A percentile compares a stretch with the other conserved stretches of the same genome.
phyloP scores from a whole-genome alignment of 495 filamentous ascomycete species.

The Xylaria acuta region DNA sequence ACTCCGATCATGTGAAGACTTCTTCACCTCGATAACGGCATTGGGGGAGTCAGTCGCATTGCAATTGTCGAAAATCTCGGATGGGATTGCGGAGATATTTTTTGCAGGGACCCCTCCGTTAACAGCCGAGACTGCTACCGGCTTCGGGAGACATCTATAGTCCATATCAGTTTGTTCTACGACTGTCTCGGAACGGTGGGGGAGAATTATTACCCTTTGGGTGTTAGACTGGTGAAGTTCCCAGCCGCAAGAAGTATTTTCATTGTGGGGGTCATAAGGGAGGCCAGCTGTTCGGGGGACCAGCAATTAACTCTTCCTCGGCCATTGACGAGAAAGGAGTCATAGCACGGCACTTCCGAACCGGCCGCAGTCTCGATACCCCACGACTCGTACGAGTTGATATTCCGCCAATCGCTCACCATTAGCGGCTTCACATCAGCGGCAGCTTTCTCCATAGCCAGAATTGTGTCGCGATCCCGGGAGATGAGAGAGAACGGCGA shows the following conservation, averaged over 20 bases:
- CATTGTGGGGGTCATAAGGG: slow-evolving; percentile 34
- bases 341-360: slow-evolving; percentile 52
- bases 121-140: neutral
- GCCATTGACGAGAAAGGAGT: slow-evolving; percentile 61
- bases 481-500: slow-evolving; percentile 57
- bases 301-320: slow-evolving; percentile 59
- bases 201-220: slow-evolving; percentile 13
- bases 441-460: slow-evolving; percentile 55
- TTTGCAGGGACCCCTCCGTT: neutral
- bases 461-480: slow-evolving; percentile 43
- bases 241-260: neutral
- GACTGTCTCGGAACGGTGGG: neutral
- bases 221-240: neutral
- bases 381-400: slow-evolving; percentile 55
- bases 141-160: slow-evolving; percentile 2
- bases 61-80: neutral
- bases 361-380: slow-evolving; percentile 46
- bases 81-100: neutral
- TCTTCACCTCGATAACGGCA: neutral
- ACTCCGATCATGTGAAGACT: slow-evolving; percentile 12
- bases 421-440: slow-evolving; percentile 51
- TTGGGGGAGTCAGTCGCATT: neutral
- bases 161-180: neutral
- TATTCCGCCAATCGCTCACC: slow-evolving; percentile 61
- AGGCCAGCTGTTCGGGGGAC: slow-evolving; percentile 37